Conservation (phyloP, 345 rosid species). For the Linum lewisii region DNA sequence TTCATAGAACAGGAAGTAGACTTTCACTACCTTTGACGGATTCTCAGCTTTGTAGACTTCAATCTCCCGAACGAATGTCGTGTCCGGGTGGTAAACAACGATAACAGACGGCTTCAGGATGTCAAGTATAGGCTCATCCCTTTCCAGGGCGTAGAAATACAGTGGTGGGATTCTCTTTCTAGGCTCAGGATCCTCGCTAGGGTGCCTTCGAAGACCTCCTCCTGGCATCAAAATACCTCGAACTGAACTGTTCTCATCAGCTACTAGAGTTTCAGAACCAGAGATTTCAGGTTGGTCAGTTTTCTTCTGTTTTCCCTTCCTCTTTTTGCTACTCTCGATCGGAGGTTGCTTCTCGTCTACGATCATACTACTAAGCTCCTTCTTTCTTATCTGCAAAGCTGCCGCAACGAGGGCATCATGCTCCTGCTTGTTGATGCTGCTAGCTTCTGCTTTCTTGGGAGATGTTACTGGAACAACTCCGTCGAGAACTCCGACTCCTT, state of each 20-base stretch:
- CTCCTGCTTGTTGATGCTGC: constrained; percentile 69
- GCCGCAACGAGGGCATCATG: constrained; percentile 65
- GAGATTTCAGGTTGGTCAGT: constrained; percentile 29
- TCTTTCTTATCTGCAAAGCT: constrained; percentile 57
- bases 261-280: constrained; percentile 29
- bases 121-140: constrained; percentile 73
- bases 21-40: constrained; percentile 62
- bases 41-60: constrained; percentile 93
- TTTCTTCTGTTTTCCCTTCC: constrained; percentile 31
- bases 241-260: constrained; percentile 25
- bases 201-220: constrained; percentile 16
- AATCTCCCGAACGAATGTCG: constrained; percentile 77
- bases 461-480: constrained; percentile 64
- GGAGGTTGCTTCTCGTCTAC: constrained; percentile 32
- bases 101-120: constrained; percentile 63
- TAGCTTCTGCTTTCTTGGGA: constrained; percentile 53
- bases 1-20: constrained; percentile 89
- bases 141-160: constrained; percentile 74
- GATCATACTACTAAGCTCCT: constrained; percentile 23
- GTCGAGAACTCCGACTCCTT: constrained; percentile 93
- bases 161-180: constrained; percentile 49
- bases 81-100: constrained; percentile 87
- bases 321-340: constrained; percentile 29
- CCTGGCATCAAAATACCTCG: constrained; percentile 12
- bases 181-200: constrained; percentile 17